A percentile compares a stretch with the other conserved stretches of the same genome.
These are phyloP conservation scores for Fusarium illudens DNA, from an alignment of 2,329 filamentous ascomycete genomes.

Conservation along the genomic window DNA sequence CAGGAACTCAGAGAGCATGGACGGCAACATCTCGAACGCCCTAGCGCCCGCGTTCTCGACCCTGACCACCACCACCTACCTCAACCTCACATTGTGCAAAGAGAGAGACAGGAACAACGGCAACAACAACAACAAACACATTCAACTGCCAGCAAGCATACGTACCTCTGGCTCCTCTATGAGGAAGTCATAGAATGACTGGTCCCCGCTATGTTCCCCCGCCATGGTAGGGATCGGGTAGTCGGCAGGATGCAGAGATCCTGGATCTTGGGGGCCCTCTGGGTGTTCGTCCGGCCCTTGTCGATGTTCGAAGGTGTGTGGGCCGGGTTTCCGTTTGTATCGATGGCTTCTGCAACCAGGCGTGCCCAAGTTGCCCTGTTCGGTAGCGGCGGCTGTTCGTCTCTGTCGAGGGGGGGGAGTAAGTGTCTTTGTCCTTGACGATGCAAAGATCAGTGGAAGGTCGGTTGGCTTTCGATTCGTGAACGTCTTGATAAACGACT, in stretches of 20 bases:
- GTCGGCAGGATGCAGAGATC: constrained; percentile 17
- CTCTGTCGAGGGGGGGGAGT: neutral
- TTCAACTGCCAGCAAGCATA: neutral
- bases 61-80: constrained; percentile 4
- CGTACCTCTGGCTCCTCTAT: constrained; percentile 43
- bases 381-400: constrained; percentile 16
- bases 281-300: constrained; percentile 24
- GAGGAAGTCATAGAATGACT: constrained; percentile 44
- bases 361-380: constrained; percentile 14
- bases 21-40: constrained; percentile 6
- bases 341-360: constrained; percentile 14
- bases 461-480: constrained; percentile 24
- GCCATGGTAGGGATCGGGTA: constrained; percentile 35
- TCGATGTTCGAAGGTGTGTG: constrained; percentile 10
- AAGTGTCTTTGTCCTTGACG: neutral
- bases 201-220: constrained; percentile 34
- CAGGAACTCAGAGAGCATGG: constrained; percentile 8
- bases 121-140: too few relatives aligned
- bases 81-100: constrained; percentile 19
- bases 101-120: constrained; percentile 13
- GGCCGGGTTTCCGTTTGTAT: constrained; percentile 15
- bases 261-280: constrained; percentile 7
- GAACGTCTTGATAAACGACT: constrained; percentile 32
- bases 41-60: neutral
- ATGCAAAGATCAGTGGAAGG: constrained; percentile 6